These are phyloP conservation scores for Stipa capillata DNA, from an alignment of 176 grass and related monocot genomes.

Conservation along the genomic window DNA sequence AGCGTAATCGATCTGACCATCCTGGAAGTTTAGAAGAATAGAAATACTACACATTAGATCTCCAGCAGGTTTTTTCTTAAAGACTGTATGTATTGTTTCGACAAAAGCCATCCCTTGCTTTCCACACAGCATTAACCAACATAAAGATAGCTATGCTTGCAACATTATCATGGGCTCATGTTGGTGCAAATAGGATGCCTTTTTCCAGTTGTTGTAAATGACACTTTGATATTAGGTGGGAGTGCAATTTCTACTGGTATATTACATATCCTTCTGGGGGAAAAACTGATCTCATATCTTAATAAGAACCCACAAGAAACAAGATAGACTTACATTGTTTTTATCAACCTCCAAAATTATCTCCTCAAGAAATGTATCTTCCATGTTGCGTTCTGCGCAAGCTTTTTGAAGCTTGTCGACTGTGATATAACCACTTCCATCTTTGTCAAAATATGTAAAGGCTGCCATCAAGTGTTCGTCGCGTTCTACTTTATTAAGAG, in stretches of 20 bases:
- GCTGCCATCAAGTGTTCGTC: no score
- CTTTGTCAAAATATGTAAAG: no score
- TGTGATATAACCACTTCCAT: no score
- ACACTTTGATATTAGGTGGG: background rate
- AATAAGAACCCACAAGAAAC: background rate
- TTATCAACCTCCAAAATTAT: constrained; percentile 46
- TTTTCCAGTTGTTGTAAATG: background rate
- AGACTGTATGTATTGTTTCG: background rate
- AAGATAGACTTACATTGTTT: constrained; percentile 52
- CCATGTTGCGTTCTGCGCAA: constrained; percentile 35
- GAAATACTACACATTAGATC: background rate
- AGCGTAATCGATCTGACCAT: constrained; percentile 41
- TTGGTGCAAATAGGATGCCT: background rate
- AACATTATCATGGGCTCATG: background rate
- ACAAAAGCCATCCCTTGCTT: background rate
- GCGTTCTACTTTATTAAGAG: constrained; percentile 53
- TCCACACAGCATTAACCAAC: background rate
- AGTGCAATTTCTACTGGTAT: background rate
- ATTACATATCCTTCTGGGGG: background rate
- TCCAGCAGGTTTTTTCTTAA: no score
- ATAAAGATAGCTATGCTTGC: background rate
- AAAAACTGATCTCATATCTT: background rate
- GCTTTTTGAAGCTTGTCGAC: constrained; percentile 52
- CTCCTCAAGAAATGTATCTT: no score
- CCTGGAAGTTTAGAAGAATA: constrained; percentile 23